Evolutionary conservation across 495 filamentous ascomycete species (phyloP), one percentile per base, ranked within the genome.

Genomic region (Neurospora sp.): DNA sequence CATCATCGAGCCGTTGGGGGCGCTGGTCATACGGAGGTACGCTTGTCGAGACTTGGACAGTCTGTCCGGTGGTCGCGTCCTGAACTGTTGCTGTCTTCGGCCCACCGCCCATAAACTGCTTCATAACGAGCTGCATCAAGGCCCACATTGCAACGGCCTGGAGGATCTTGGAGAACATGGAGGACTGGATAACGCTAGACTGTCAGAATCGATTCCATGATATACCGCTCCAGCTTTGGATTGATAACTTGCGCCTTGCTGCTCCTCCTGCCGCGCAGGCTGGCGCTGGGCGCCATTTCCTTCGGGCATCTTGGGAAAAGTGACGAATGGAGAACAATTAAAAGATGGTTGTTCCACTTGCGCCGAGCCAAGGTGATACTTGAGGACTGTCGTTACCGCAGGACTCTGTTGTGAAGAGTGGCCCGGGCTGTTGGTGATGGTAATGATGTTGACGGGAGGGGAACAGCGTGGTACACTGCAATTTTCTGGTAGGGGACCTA

Each of bases 1-100:
- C 89, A 27, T 85, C 82, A 74, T 91, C 82, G 75, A 89, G 83
- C 39, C 76, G 82, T 70, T 83, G 74, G 18, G 91, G 90, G 73
- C 93, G 89, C 73, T 89, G 86, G 44, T 84, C 82, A 78, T 90
- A 96, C 31, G 89, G 81, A 18, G 93, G 91, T 46, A 94, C 87
- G 18, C 80, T 82, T 70, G 80, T 81, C 68, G 82, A 81, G 41
- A 85, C 81, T 69, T 83, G 81, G 74, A 85, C 77, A 11, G 79
- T 73, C 41, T 84, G 82, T 31, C 84, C 86, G 40, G 81, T 81
- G 40, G 81, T 81, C 74, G 87, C 80, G 75, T 87, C 84, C 68
- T 80, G 84, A 41, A 86, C 78, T 14, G 78, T 78, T 3, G 85
- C 82, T 42, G 80, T 87, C 71, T 81, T 82, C 44, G 81, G 80